Base-by-base conservation (phyloP, 768 basidiomycete species). In the Mycena metata region DNA sequence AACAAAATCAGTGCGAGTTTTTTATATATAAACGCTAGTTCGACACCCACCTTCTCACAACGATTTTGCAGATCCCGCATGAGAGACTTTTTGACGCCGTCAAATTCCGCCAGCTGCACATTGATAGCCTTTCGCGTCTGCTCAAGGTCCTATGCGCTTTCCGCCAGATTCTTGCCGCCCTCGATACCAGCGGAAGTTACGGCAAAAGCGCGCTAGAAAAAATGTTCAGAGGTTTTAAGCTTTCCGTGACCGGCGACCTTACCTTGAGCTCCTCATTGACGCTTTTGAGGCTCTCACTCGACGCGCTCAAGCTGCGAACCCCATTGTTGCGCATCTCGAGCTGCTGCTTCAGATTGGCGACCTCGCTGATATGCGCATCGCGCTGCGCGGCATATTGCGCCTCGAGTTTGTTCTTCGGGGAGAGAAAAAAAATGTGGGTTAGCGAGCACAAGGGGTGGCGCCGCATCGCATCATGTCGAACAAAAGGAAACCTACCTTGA, bases 21-120 rank as follows among this genome's bases (percentile, higher is more conserved):
- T n/a, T n/a, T n/a, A n/a, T n/a, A 13, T 3, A 67, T 66, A 46
- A 54, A 47, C 39, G 52, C 12, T 36, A 45, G 46, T 36, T 65
- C 58, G 63, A 50, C 56, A 67, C 73, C 81, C 69, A 95, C 96
- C 91, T 99, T 99, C 86, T 99, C 98, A 79, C 98, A 99, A 33
- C 98, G 96, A 80, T 99, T 98, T 83, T 98, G 97, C 74, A 99
- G 82, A 84, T 99, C 98, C 42, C 96, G 92, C 94, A 99, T 98
- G 69, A 99, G 88, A 54, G 94, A 97, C 84, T 98, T 97, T 88
- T 99, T 99, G 73, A 98, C 96, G 21, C 94, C 93, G 77, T 99
- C 98, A 79, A 99, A 99, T 77, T 99, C 98, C 67, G 96, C 95
- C 66, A 97, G 90, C 76, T 99, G 97, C n/a, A 96, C 93, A 70